Conservation (phyloP, 2,329 filamentous ascomycete genomes). For the Taxawa tesnikishii region DNA sequence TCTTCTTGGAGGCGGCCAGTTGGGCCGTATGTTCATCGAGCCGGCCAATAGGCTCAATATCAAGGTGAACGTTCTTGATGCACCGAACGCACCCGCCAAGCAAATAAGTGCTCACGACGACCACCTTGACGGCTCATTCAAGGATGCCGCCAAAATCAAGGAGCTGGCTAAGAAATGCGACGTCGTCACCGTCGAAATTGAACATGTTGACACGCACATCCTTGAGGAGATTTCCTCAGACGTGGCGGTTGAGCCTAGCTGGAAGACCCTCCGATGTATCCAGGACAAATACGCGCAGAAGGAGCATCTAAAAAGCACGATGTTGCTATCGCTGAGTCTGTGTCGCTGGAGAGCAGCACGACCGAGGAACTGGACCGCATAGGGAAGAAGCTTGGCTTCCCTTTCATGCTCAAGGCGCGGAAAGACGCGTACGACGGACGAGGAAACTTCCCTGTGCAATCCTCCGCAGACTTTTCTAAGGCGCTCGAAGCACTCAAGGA, state of each 20-base stretch:
- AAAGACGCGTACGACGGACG: conserved; percentile 90
- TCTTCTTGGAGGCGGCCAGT: conserved; percentile 37
- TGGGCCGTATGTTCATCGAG: conserved; percentile 90
- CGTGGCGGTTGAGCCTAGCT: conserved; percentile 62
- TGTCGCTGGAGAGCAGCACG: conserved; percentile 50
- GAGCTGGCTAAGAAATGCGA: conserved; percentile 67
- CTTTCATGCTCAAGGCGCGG: conserved; percentile 84
- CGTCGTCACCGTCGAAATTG: conserved; percentile 84
- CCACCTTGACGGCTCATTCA: conserved; percentile 81
- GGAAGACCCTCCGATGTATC: conserved; percentile 75
- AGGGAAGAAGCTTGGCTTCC: conserved; percentile 57
- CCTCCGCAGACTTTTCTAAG: conserved; percentile 45
- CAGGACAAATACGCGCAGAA: conserved; percentile 94
- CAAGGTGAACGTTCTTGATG: conserved; percentile 68
- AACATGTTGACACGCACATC: conserved; percentile 85
- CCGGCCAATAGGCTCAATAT: conserved; percentile 71
- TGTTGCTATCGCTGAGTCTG: conserved; percentile 61
- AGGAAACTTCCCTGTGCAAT: conserved; percentile 55
- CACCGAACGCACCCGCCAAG: conserved; percentile 65
- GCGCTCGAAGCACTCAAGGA: conserved; percentile 58
- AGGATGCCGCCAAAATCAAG: conserved; percentile 65
- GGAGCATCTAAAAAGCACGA: conserved; percentile 57
- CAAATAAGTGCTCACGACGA: conserved; percentile 64
- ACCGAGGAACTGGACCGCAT: conserved; percentile 51
- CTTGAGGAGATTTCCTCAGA: conserved; percentile 67